Conservation (phyloP, 2,329 filamentous ascomycete species). For the Verticillium klebahnii region DNA sequence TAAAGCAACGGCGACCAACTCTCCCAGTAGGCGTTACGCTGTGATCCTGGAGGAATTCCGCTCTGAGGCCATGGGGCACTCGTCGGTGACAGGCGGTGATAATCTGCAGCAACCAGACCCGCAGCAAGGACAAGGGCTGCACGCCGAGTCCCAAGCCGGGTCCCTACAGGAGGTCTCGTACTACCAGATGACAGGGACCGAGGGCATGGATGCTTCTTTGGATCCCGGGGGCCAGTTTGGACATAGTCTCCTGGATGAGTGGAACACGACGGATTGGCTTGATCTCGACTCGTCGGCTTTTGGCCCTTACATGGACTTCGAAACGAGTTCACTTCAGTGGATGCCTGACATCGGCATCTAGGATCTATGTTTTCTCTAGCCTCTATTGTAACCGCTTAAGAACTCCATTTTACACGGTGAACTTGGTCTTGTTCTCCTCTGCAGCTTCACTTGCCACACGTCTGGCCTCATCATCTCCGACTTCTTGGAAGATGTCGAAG, state of each 20-base stretch:
- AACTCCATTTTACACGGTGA: conserved; percentile 15
- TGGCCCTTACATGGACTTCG: conserved; percentile 13
- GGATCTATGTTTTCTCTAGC: not conserved
- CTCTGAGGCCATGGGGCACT: conserved; percentile 11
- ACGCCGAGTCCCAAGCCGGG: not conserved
- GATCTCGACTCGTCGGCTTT: conserved; percentile 16
- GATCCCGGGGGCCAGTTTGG: not conserved
- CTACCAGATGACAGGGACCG: not conserved
- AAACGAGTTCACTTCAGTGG: conserved; percentile 8
- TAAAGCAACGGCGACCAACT: conserved; percentile 17
- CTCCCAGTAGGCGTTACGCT: conserved; percentile 15
- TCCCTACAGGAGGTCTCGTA: not conserved
- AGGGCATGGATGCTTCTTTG: not conserved
- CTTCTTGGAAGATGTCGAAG: conserved; percentile 38
- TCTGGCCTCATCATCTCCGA: conserved; percentile 29
- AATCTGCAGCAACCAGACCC: not conserved
- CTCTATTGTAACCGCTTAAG: not conserved
- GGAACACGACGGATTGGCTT: conserved; percentile 11
- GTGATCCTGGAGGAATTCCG: conserved; percentile 16
- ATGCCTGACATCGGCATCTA: conserved; percentile 9
- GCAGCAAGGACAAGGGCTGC: not conserved
- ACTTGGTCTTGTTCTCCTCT: conserved; percentile 29
- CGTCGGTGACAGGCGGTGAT: not conserved
- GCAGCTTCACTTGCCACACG: conserved; percentile 25
- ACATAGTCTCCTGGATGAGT: conserved; percentile 8